Conservation (phyloP, 1,284 basidiomycete species). For the Ceratobasidium sp. region DNA sequence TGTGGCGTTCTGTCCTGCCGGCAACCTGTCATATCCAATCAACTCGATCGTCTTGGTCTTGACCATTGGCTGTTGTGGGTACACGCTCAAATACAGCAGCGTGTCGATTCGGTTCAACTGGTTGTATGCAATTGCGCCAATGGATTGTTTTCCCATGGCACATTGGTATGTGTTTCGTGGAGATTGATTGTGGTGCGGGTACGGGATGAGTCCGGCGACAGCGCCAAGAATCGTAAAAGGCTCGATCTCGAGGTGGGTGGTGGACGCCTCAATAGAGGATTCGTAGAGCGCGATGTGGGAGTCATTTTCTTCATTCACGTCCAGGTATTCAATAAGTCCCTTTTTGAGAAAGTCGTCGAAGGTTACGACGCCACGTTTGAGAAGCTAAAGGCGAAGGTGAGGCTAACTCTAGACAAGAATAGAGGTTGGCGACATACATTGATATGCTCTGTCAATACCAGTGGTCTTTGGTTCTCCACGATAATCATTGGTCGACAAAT, state of each 20-base stretch:
- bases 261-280: constrained; percentile 79
- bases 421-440: constrained; percentile 59
- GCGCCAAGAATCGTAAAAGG: constrained; percentile 98
- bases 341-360: constrained; percentile 96
- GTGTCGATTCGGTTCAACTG: constrained; percentile 99
- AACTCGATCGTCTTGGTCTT: constrained; percentile 99
- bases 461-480: constrained; percentile 84
- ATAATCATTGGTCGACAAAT: constrained; percentile 99
- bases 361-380: constrained; percentile 81
- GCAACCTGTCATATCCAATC: constrained; percentile 95
- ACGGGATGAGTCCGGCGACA: constrained; percentile 97
- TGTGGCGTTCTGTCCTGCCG: constrained; percentile 98
- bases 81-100: constrained; percentile 97
- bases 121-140: constrained; percentile 99
- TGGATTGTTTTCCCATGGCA: constrained; percentile 99
- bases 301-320: constrained; percentile 99
- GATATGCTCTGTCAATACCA: constrained; percentile 86
- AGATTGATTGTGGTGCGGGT: constrained; percentile 99
- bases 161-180: constrained; percentile 99
- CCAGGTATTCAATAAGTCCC: constrained; percentile 99
- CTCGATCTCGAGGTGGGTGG: constrained; percentile 98
- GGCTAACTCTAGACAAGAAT: not conserved
- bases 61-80: constrained; percentile 99
- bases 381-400: constrained; percentile 56
- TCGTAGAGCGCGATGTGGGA: constrained; percentile 97